Conservation (phyloP, 177 flowering plant genomes). For the Tripterygium wilfordii region DNA sequence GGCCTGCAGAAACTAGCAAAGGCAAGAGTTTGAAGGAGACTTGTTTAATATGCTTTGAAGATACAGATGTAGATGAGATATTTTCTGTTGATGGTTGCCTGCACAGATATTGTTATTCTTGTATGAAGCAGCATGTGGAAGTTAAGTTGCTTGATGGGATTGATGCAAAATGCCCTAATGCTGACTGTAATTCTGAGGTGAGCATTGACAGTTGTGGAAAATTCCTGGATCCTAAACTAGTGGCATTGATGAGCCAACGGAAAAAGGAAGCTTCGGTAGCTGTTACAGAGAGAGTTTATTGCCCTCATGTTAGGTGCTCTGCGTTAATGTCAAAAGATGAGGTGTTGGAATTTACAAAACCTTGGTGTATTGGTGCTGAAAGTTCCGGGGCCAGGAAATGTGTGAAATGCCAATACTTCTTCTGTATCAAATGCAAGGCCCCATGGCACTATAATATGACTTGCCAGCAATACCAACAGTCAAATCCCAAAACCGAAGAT, state of each 20-base stretch:
- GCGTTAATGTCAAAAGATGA: constrained; percentile 64
- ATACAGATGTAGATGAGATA: constrained; percentile 33
- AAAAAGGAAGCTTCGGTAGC: constrained; percentile 61
- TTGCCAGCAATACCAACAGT: constrained; percentile 24
- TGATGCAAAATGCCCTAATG: constrained; percentile 57
- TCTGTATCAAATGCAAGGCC: constrained; percentile 40
- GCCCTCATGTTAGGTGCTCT: constrained; percentile 70
- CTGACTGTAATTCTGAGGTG: constrained; percentile 48
- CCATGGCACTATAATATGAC: constrained; percentile 43
- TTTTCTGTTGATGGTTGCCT: constrained; percentile 52
- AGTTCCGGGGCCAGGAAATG: constrained; percentile 36
- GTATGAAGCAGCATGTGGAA: constrained; percentile 78
- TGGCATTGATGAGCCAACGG: constrained; percentile 50
- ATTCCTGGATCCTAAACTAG: constrained; percentile 45
- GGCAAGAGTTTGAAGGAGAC: constrained; percentile 27
- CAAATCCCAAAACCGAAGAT: constrained; percentile 28
- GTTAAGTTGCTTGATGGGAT: constrained; percentile 57
- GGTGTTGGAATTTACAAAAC: constrained; percentile 27
- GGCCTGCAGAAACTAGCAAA: constrained; percentile 13
- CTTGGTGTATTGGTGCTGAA: constrained; percentile 8
- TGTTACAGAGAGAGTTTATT: constrained; percentile 59
- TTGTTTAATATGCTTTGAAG: constrained; percentile 69
- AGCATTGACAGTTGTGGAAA: constrained; percentile 39
- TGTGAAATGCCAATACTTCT: constrained; percentile 26
- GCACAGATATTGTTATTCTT: constrained; percentile 66